Evolutionary conservation across 106 monocot genomes (phyloP).

Genomic region (Cymbidium sinense): DNA sequence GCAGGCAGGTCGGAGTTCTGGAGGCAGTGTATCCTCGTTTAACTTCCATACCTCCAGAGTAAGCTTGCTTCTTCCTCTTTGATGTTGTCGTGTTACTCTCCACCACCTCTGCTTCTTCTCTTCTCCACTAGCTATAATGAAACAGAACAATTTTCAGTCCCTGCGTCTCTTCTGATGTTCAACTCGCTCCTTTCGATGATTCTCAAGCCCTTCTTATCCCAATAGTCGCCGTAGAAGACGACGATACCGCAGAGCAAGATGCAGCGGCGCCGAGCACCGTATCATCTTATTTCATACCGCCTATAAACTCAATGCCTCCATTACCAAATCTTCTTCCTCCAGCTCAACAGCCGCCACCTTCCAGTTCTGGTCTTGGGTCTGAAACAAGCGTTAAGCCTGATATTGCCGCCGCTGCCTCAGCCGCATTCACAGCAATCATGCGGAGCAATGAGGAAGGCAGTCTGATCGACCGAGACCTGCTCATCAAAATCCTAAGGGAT

Average conservation of each 20-base stretch:
- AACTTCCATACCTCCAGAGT: constrained; percentile 76
- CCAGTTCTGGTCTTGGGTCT: background rate
- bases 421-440: constrained; percentile 67
- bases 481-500: constrained; percentile 74
- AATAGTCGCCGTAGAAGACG: constrained; percentile 77
- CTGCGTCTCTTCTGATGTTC: constrained; percentile 27
- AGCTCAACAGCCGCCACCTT: constrained; percentile 1
- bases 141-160: constrained; percentile 43
- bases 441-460: constrained; percentile 60
- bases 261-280: background rate
- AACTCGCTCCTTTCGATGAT: constrained; percentile 34
- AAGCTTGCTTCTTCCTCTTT: constrained; percentile 13
- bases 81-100: too few relatives aligned
- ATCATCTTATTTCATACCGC: background rate
- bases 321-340: background rate
- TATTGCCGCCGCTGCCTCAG: constrained; percentile 68
- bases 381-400: constrained; percentile 44
- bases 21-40: constrained; percentile 86
- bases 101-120: background rate
- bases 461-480: constrained; percentile 67
- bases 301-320: background rate
- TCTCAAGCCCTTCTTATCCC: constrained; percentile 44
- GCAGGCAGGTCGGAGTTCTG: constrained; percentile 45
- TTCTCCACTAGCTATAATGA: background rate
- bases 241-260: constrained; percentile 39